phyloP scores from a whole-genome alignment of 805 yeast genomes.

The Kodamaea neixiangensis region DNA sequence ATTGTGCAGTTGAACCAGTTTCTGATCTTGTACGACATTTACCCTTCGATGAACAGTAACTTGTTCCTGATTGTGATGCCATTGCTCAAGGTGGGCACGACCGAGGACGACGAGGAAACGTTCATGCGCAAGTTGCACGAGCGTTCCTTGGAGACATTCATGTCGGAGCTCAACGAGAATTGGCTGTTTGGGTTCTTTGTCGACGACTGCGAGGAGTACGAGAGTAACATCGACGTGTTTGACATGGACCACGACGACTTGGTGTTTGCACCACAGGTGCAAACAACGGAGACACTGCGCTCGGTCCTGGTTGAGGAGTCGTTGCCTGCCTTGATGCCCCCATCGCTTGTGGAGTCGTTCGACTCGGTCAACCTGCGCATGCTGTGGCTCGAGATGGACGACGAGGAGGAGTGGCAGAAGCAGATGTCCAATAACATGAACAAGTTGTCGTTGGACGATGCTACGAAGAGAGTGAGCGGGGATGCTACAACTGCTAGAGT shows the following conservation, averaged over 20 bases:
- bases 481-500: conserved; percentile 4
- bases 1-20: conserved; percentile 40
- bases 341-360: conserved; percentile 32
- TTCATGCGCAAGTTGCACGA: conserved; percentile 12
- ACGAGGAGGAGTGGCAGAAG: conserved; percentile 22
- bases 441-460: conserved; percentile 8
- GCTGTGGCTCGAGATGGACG: conserved; percentile 39
- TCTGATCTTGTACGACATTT: conserved; percentile 49
- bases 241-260: conserved; percentile 36
- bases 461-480: background rate
- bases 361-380: conserved; percentile 28
- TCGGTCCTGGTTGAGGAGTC: background rate
- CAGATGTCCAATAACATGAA: conserved; percentile 10
- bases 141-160: conserved; percentile 30
- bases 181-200: conserved; percentile 45
- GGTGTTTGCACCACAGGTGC: conserved; percentile 2
- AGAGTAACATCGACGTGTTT: conserved; percentile 30
- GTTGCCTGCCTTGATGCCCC: conserved; percentile 14
- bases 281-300: background rate
- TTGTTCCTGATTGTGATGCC: conserved; percentile 45
- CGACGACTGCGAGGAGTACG: conserved; percentile 37
- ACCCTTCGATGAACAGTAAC: conserved; percentile 45
- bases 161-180: conserved; percentile 28
- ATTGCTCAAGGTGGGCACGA: conserved; percentile 38
- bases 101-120: conserved; percentile 28